Evolutionary conservation across 345 rosid species (phyloP).

Genomic region (Barbarea vulgaris): DNA sequence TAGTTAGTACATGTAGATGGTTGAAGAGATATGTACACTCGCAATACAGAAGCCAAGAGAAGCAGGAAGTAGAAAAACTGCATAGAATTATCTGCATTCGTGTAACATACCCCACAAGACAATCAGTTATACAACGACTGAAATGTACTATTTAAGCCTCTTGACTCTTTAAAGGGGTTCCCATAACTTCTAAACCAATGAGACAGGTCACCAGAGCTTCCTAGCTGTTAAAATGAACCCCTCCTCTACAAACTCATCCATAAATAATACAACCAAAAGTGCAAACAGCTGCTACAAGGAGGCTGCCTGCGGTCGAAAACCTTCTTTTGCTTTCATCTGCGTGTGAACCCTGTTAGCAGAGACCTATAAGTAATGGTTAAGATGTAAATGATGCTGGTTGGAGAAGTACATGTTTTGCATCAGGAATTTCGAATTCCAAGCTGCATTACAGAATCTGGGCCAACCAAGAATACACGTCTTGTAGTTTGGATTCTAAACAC

Average conservation of each 20-base stretch:
- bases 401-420: slow-evolving; percentile 34
- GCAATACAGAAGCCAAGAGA: neutral
- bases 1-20: neutral
- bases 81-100: slow-evolving; percentile 23
- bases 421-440: slow-evolving; percentile 63
- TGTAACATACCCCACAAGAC: slow-evolving; percentile 21
- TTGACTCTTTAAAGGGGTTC: slow-evolving; percentile 13
- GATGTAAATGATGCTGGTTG: slow-evolving; percentile 20
- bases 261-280: slow-evolving; percentile 24
- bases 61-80: slow-evolving; percentile 23
- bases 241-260: slow-evolving; percentile 12
- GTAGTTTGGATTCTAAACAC: slow-evolving; percentile 68
- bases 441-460: slow-evolving; percentile 62
- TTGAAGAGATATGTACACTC: slow-evolving; percentile 12
- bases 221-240: slow-evolving; percentile 8
- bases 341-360: slow-evolving; percentile 14
- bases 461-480: slow-evolving; percentile 73
- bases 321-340: slow-evolving; percentile 35
- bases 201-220: slow-evolving; percentile 26
- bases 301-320: slow-evolving; percentile 9
- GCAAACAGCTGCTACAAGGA: slow-evolving; percentile 26
- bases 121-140: neutral
- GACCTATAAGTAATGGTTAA: neutral
- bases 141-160: slow-evolving; percentile 19
- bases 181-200: slow-evolving; percentile 9